Base-by-base conservation (phyloP, 495 filamentous ascomycete genomes). In the Aspergillus campestris region DNA sequence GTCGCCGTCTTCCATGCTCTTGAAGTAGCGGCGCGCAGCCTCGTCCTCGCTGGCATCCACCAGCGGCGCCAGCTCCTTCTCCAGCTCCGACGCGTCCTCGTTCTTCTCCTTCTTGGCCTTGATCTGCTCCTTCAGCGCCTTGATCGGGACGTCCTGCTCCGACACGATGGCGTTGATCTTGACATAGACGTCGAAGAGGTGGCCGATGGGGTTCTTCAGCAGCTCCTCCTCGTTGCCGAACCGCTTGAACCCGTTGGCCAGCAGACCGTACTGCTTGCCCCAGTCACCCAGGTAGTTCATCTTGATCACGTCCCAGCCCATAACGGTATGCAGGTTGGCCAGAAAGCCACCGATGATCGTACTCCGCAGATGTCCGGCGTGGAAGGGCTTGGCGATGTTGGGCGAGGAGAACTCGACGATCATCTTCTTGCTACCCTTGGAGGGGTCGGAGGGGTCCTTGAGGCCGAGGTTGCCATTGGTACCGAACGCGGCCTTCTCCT, bases 1-100 rank as follows among this genome's bases (percentile, higher is more conserved):
- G 49, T 95, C 83, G 13, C 85, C 78, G 53, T 90, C 82, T 34
- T 87, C 86, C 87, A 98, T 94, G 52, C 81, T 80, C 65, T 86
- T 90, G 74, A 98, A 98, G 66, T 95, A 95, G 31, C 82, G 72
- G 45, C 80, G 70, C 28, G 81, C 81, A 49, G 79, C 76, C 61
- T 82, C 75, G 35, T 80, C 87, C 48, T 80, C 73, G 31, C 79
- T 75, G 38, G 62, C 74, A 15, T 74, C 76, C 15, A 75, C 69
- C 5, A 80, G 57, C 44, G 68, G 73, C 52, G 60, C 62, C 2
- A 78, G 65, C 52, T 83, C 66, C 29, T 70, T 60, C 57, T 76
- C 66, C 33, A 73, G 50, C 18, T 62, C 57, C n/a, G 65, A 38
- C 3, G 66, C 65, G 47, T 75, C 66, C 58, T 75, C 66, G 31